Evolutionary conservation across 495 filamentous ascomycete species (phyloP).

Genomic region (Rusavskia elegans): DNA sequence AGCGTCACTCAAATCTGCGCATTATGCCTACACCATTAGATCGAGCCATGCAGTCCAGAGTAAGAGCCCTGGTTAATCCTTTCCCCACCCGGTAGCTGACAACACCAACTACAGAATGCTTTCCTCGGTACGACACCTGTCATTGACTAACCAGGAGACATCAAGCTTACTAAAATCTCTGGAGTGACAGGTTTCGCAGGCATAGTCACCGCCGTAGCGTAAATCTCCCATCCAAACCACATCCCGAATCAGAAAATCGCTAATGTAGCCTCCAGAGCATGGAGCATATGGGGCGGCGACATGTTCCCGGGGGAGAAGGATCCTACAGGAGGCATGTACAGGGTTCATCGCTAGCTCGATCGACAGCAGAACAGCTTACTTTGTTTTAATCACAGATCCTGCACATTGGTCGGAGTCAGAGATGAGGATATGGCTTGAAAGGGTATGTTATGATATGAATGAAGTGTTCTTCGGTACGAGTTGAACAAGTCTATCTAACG

Average conservation of each 20-base stretch:
- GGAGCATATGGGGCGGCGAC: slow-evolving; percentile 69
- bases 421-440: slow-evolving; percentile 55
- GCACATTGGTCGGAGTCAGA: slow-evolving; percentile 58
- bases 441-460: slow-evolving; percentile 35
- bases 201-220: slow-evolving; percentile 64
- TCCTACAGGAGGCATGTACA: slow-evolving; percentile 50
- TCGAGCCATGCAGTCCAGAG: slow-evolving; percentile 63
- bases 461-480: background rate
- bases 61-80: slow-evolving; percentile 19
- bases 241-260: too few species aligned
- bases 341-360: background rate
- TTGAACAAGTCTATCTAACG: background rate
- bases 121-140: slow-evolving; percentile 34
- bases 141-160: slow-evolving; percentile 5
- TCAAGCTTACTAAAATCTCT: background rate
- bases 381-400: slow-evolving; percentile 32
- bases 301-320: slow-evolving; percentile 58
- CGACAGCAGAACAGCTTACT: background rate
- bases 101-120: slow-evolving; percentile 26
- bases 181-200: slow-evolving; percentile 45
- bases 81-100: slow-evolving; percentile 4
- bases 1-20: background rate
- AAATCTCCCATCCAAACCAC: background rate
- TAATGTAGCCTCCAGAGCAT: slow-evolving; percentile 23
- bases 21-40: slow-evolving; percentile 64